A percentile compares a stretch with the other conserved stretches of the same genome.
These are phyloP conservation scores for Hypoxylon fuscum DNA, from an alignment of 495 filamentous ascomycete species.

Conservation along the genomic window DNA sequence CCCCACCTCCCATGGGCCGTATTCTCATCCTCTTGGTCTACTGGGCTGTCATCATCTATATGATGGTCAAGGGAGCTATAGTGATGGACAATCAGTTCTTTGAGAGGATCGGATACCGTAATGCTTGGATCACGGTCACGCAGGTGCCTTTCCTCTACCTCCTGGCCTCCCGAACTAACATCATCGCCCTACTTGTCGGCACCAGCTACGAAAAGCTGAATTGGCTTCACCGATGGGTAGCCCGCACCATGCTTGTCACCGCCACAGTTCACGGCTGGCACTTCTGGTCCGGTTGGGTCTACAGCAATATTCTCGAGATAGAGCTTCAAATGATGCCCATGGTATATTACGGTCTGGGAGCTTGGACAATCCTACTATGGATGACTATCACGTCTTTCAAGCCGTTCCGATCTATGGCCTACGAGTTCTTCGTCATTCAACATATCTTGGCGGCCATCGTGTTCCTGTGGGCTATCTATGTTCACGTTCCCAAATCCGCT, in stretches of 20 bases:
- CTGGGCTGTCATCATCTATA: conserved; percentile 65
- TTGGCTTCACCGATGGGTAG: conserved; percentile 85
- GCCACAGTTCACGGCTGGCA: conserved; percentile 78
- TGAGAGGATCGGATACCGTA: conserved; percentile 79
- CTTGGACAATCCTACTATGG: conserved; percentile 79
- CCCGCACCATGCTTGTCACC: conserved; percentile 77
- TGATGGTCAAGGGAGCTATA: conserved; percentile 61
- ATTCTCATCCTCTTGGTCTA: conserved; percentile 63
- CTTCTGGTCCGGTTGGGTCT: conserved; percentile 74
- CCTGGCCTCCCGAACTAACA: conserved; percentile 79
- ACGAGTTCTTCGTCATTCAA: conserved; percentile 85
- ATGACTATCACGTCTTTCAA: conserved; percentile 72
- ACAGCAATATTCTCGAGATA: conserved; percentile 67
- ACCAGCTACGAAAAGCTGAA: conserved; percentile 79
- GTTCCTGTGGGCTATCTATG: conserved; percentile 72
- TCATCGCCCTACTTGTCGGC: conserved; percentile 73
- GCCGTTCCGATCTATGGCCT: conserved; percentile 72
- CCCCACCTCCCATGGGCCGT: conserved; percentile 66
- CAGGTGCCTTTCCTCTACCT: conserved; percentile 86
- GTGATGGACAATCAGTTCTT: conserved; percentile 58
- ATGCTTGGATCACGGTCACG: conserved; percentile 78
- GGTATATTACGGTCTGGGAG: conserved; percentile 72
- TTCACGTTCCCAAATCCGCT: conserved; percentile 68
- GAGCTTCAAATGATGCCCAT: conserved; percentile 70
- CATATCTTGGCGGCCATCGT: conserved; percentile 74